phyloP scores from a whole-genome alignment of 2,329 filamentous ascomycete species.

The Thelonectria blattea region DNA sequence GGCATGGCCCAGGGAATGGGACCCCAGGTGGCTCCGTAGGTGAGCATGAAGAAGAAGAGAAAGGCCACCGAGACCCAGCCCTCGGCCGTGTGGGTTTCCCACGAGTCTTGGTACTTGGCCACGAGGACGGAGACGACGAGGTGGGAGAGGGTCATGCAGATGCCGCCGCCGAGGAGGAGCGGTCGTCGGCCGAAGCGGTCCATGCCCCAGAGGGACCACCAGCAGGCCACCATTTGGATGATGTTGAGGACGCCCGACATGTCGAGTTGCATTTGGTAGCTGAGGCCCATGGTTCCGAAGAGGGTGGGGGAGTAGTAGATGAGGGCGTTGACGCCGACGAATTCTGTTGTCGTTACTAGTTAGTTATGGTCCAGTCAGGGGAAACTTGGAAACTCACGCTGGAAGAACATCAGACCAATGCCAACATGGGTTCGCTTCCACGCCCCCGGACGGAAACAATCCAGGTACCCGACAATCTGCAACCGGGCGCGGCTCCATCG shows the following conservation, averaged over 20 bases:
- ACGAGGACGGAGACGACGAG: slow-evolving; percentile 12
- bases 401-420: slow-evolving; percentile 17
- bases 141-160: slow-evolving; percentile 7
- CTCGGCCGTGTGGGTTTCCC: not conserved
- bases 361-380: not conserved
- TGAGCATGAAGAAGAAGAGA: not conserved
- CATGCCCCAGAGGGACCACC: slow-evolving; percentile 13
- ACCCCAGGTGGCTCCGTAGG: slow-evolving; percentile 3
- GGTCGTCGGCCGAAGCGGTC: slow-evolving; percentile 10
- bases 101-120: not conserved
- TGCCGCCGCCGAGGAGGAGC: not conserved
- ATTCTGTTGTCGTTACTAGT: not conserved
- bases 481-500: slow-evolving; percentile 2
- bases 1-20: slow-evolving; percentile 17
- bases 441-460: slow-evolving; percentile 9
- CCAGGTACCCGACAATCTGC: slow-evolving; percentile 3
- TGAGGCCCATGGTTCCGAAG: slow-evolving; percentile 11
- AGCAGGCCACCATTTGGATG: slow-evolving; percentile 7
- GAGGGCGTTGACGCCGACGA: slow-evolving; percentile 19
- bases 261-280: slow-evolving; percentile 11
- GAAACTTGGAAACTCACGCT: not conserved
- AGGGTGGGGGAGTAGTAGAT: slow-evolving; percentile 6
- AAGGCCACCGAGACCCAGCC: not conserved
- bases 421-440: slow-evolving; percentile 18
- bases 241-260: slow-evolving; percentile 20